phyloP scores from a whole-genome alignment of 2,329 filamentous ascomycete species.

The Proliferodiscus dingleyae region DNA sequence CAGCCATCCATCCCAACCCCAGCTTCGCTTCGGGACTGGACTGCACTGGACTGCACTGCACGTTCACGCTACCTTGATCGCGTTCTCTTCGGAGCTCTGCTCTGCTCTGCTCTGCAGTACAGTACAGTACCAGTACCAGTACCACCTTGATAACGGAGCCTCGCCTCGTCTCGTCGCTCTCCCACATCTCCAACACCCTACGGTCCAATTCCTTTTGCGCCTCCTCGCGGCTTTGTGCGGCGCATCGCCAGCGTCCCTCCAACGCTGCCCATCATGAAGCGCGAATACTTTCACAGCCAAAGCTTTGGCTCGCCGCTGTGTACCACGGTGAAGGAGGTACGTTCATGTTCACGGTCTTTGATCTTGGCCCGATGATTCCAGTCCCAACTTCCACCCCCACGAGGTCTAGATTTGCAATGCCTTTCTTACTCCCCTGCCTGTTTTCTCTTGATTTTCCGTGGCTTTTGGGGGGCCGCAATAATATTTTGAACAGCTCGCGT shows the following conservation, averaged over 20 bases:
- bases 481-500: constrained; percentile 1
- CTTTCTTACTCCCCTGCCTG: background rate
- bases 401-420: background rate
- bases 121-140: no score
- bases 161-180: background rate
- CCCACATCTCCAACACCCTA: background rate
- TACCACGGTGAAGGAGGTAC: constrained; percentile 63
- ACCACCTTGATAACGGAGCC: no score
- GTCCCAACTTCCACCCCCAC: background rate
- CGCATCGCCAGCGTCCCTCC: constrained; percentile 3
- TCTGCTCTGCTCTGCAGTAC: no score
- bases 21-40: no score
- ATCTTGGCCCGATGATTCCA: background rate
- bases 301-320: constrained; percentile 64
- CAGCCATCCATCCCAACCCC: no score
- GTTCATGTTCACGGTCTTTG: constrained; percentile 21
- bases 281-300: constrained; percentile 56
- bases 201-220: background rate
- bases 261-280: constrained; percentile 28
- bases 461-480: background rate
- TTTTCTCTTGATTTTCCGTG: background rate
- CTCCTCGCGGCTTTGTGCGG: background rate
- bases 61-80: no score
- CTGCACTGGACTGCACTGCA: no score
- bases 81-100: no score